phyloP scores from a whole-genome alignment of 2,329 filamentous ascomycete genomes.

The Neonectria coccinea region DNA sequence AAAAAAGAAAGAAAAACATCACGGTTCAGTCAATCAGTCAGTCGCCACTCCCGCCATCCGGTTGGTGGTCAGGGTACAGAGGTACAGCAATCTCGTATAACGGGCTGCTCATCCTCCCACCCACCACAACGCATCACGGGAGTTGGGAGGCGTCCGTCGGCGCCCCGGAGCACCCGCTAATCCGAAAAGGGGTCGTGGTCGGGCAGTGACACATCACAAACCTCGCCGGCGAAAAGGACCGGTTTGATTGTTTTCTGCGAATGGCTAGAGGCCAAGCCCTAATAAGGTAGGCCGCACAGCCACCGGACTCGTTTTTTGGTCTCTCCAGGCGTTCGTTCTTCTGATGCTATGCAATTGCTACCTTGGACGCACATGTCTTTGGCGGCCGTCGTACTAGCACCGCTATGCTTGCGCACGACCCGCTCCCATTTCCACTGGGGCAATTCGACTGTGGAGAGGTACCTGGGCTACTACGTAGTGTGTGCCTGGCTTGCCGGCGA shows the following conservation, averaged over 20 bases:
- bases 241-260: conserved; percentile 3
- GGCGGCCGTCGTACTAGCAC: neutral
- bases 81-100: conserved; percentile 22
- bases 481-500: neutral
- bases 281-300: neutral
- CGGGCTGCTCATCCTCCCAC: conserved; percentile 3
- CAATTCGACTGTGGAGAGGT: neutral
- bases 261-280: neutral
- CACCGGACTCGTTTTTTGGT: too few species aligned
- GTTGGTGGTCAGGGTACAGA: conserved; percentile 5
- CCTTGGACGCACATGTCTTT: neutral
- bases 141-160: conserved; percentile 20
- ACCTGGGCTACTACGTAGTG: neutral
- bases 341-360: too few species aligned
- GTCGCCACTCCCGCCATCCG: neutral
- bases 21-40: neutral
- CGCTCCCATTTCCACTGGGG: neutral
- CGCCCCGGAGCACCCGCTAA: conserved; percentile 26
- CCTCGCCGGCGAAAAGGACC: conserved; percentile 4
- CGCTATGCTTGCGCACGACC: neutral
- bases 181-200: conserved; percentile 5
- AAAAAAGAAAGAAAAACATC: neutral
- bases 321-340: too few species aligned
- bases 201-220: conserved; percentile 29
- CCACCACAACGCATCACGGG: conserved; percentile 16